phyloP scores from a whole-genome alignment of 352 stramenopile species.

The Globisporangium lucens region DNA sequence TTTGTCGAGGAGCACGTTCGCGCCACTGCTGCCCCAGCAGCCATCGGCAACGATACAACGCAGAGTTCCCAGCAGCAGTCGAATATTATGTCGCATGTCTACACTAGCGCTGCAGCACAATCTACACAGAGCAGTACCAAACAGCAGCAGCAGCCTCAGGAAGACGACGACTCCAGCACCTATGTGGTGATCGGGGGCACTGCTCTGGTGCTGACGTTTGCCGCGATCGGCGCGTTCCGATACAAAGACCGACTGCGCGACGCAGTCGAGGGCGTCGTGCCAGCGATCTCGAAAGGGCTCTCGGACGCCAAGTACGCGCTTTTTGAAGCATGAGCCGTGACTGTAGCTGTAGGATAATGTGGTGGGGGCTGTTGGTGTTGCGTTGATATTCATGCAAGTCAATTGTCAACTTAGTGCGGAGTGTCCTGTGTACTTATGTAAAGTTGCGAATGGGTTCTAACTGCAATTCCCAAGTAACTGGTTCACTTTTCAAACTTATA shows the following conservation, averaged over 20 bases:
- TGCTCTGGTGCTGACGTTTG: conserved; percentile 42
- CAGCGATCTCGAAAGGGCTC: conserved; percentile 55
- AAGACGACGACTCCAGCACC: conserved; percentile 29
- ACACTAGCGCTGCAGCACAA: background rate
- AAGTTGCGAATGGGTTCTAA: no score
- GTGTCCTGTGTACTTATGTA: no score
- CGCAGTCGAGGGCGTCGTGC: conserved; percentile 32
- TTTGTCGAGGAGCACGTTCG: conserved; percentile 16
- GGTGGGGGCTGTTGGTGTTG: no score
- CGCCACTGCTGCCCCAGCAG: background rate
- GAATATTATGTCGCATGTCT: background rate
- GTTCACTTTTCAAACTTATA: no score
- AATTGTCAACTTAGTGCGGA: no score
- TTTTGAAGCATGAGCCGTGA: conserved; percentile 42
- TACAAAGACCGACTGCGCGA: conserved; percentile 57
- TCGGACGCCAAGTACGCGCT: conserved; percentile 63
- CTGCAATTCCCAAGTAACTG: no score
- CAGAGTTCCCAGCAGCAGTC: conserved; percentile 5
- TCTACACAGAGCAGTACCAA: background rate
- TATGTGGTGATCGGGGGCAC: conserved; percentile 49
- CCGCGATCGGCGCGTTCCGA: conserved; percentile 36
- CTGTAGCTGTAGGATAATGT: no score
- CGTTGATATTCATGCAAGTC: no score
- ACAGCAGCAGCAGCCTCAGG: background rate
- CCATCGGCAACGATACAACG: conserved; percentile 8